Base-by-base conservation (phyloP, 345 rosid genomes). In the Brassica carinata region DNA sequence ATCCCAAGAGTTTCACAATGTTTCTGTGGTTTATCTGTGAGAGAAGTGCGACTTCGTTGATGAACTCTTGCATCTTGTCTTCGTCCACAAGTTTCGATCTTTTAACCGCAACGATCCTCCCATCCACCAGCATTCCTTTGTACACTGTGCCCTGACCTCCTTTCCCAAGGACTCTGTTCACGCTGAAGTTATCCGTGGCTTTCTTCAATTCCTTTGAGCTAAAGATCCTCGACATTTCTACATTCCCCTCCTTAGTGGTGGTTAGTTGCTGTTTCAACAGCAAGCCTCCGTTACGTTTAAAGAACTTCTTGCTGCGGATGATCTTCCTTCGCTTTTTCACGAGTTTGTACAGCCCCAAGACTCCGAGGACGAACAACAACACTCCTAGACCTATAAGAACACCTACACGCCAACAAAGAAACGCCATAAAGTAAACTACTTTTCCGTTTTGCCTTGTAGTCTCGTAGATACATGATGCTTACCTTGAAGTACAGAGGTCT, bases 131-230 rank as follows among this genome's bases (percentile, higher is more conserved):
- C 77, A 80, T 74, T 8, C 83, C 83, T 8, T 80, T 80, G 9
- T 80, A 80, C 31, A 80, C 83, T 0, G 83, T 75, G 0, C 83
- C 83, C 34, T 81, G 80, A 75, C 77, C 76, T 1, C 83, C 83
- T 69, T 70, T 75, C 5, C 83, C 83, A 59, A 80, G 75, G 5
- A 80, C 71, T 0, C 83, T 69, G 0, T 68, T 9, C 5, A 27
- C 2, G 13, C 19, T 68, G 58, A 67, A 80, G 57, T 80, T 80
- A n/a, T 75, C 74, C 0, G 83, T 80, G 6, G 79, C 83, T 68
- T 34, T 81, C 33, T 64, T 10, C 63, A 81, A 76, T 18, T 76
- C 83, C 0, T 13, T 64, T 1, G 67, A 31, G 66, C 64, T 75
- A 23, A 69, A 81, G 6, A 81, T 38, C 14, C 17, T 81, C 0